Percentiles rank a stretch among this genome's conserved stretches.
phyloP scores from a whole-genome alignment of 768 basidiomycete species.

The Pleurotus giganteus region DNA sequence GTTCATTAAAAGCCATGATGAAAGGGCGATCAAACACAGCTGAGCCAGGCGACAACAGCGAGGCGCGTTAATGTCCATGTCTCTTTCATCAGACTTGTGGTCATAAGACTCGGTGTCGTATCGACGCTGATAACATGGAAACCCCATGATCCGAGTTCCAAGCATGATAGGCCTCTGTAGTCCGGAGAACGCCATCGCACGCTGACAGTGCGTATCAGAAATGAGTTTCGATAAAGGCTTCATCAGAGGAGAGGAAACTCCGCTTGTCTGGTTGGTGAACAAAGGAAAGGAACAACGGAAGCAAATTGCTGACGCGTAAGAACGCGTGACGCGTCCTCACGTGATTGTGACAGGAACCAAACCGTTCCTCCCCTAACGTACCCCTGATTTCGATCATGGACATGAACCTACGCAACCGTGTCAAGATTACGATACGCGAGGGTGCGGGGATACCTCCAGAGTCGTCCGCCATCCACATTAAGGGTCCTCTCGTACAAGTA shows the following conservation, averaged over 20 bases:
- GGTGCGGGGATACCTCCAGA: neutral
- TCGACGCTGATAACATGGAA: slow-evolving; percentile 1
- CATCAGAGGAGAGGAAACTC: neutral
- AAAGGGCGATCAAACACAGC: slow-evolving; percentile 5
- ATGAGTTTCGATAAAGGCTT: neutral
- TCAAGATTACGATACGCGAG: slow-evolving; percentile 7
- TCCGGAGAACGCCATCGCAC: slow-evolving; percentile 6
- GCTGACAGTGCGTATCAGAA: slow-evolving; percentile 1
- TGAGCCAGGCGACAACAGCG: neutral
- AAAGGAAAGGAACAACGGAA: neutral
- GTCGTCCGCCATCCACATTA: neutral
- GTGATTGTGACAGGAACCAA: neutral
- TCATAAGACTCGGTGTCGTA: neutral
- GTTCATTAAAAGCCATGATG: neutral
- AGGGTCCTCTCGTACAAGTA: neutral
- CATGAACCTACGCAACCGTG: neutral
- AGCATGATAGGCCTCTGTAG: slow-evolving; percentile 8
- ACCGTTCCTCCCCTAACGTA: neutral
- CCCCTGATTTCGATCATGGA: neutral
- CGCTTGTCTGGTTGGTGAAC: slow-evolving; percentile 1
- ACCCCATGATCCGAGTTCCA: slow-evolving; percentile 8
- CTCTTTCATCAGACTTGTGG: neutral
- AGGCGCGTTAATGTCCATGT: neutral
- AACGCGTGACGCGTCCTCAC: neutral
- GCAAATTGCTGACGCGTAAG: neutral